Percentiles rank a stretch among this genome's conserved stretches.
These are phyloP conservation scores for Neoarthrinium moseri DNA, from an alignment of 2,329 filamentous ascomycete species.

Conservation along the genomic window DNA sequence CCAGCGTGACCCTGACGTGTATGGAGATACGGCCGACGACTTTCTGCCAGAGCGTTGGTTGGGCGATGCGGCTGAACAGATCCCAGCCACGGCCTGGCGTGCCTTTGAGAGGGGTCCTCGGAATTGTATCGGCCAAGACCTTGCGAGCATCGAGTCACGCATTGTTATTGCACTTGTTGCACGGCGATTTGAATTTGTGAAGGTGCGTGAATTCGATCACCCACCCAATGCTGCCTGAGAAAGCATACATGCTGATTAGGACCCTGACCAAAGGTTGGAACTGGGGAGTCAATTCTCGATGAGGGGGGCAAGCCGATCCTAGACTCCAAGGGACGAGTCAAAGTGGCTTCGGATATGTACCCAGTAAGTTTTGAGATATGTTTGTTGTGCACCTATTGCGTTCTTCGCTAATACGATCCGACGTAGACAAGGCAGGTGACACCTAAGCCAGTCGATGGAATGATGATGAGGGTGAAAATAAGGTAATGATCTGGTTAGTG, in stretches of 20 bases:
- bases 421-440: background rate
- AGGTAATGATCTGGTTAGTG: too few species aligned
- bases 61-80: background rate
- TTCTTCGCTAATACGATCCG: too few species aligned
- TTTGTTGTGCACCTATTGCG: background rate
- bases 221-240: too few species aligned
- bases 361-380: background rate
- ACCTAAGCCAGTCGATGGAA: background rate
- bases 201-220: too few species aligned
- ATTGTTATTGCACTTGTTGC: slow-evolving; percentile 12
- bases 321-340: background rate
- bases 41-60: slow-evolving; percentile 21
- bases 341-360: background rate
- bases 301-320: background rate
- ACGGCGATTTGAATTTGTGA: slow-evolving; percentile 10
- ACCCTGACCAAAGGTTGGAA: background rate
- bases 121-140: slow-evolving; percentile 50
- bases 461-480: slow-evolving; percentile 1
- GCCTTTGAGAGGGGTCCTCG: slow-evolving; percentile 45
- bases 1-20: slow-evolving; percentile 11
- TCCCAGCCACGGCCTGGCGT: background rate
- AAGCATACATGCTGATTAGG: too few species aligned
- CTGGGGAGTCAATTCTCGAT: background rate
- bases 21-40: slow-evolving; percentile 14
- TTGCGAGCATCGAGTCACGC: slow-evolving; percentile 33